Evolutionary conservation across 257 asterid species (phyloP), one percentile per base, ranked within the genome.

Genomic region (Echium plantagineum): DNA sequence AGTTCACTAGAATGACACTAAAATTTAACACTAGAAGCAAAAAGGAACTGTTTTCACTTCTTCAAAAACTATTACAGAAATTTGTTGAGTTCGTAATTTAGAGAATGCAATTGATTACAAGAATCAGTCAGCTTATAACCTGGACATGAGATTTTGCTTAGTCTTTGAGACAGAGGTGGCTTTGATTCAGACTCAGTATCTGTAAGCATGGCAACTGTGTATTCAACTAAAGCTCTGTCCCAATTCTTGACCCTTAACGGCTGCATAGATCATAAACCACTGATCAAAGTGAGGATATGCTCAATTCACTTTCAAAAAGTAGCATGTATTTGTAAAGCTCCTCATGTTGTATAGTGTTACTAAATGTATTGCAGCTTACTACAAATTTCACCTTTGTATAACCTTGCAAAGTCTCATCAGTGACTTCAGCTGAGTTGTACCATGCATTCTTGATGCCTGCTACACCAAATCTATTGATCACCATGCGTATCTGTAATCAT

Each of bases 221-320:
- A 81, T 63, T 91, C 98, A 58, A 66, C 86, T 30, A 91, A 84
- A 63, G 97, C 98, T 73, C 48, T 81, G 66, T 91, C 98, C 98
- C 98, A 91, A 71, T 86, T 95, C 73, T 88, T 91, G 60, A 86
- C 83, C 76, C 74, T 85, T 71, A 91, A 65, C 5, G 97, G 94
- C 98, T 91, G 84, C 67, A 74, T n/a, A n/a, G n/a, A n/a, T n/a
- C n/a, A 3, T 47, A 66, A 58, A 42, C 35, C 38, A 30, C 57
- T 20, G 21, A 16, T 46, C 47, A 51, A 52, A 22, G 58, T 69
- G 28, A 66, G 51, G 60, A 47, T n/a, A n/a, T 52, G 42, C 60
- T 59, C 22, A 46, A 52, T 31, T 7, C 28, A 49, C 30, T 18
- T 7, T 21, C 5, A 38, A 42, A 16, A 42, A 2, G 15, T 13